Percentiles rank a stretch among this genome's conserved stretches.
Evolutionary conservation across 306 rosid species (phyloP).

Genomic region (Dalbergia oliveri): DNA sequence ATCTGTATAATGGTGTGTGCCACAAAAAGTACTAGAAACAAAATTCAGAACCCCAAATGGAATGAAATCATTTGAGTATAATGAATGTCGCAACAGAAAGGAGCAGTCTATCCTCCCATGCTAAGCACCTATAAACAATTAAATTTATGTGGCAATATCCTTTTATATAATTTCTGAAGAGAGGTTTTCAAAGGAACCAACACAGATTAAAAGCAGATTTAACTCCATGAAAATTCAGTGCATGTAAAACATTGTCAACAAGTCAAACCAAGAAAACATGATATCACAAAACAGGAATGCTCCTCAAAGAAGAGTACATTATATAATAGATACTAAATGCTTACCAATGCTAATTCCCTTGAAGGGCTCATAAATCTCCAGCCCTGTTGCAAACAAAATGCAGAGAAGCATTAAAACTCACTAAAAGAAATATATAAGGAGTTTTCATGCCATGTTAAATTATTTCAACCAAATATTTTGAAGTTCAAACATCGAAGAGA

Average conservation of each 20-base stretch:
- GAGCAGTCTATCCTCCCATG: neutral
- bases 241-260: constrained; percentile 36
- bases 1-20: constrained; percentile 11
- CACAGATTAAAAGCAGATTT: constrained; percentile 19
- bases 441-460: constrained; percentile 38
- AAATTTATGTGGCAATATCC: neutral
- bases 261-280: constrained; percentile 40
- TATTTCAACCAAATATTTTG: constrained; percentile 9
- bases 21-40: constrained; percentile 18
- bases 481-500: constrained; percentile 24
- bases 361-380: constrained; percentile 45
- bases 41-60: constrained; percentile 17
- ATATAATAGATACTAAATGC: constrained; percentile 46
- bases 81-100: constrained; percentile 24
- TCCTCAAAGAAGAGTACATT: constrained; percentile 23
- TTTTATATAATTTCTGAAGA: constrained; percentile 17
- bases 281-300: neutral
- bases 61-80: constrained; percentile 25
- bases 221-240: constrained; percentile 18
- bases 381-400: constrained; percentile 57
- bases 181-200: neutral
- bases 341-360: constrained; percentile 69
- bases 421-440: constrained; percentile 21
- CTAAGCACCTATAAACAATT: constrained; percentile 10
- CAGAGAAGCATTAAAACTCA: constrained; percentile 16